These are phyloP conservation scores for Antitrichia curtipendula DNA, from an alignment of 225 moss, liverwort and hornwort species.

Conservation along the genomic window DNA sequence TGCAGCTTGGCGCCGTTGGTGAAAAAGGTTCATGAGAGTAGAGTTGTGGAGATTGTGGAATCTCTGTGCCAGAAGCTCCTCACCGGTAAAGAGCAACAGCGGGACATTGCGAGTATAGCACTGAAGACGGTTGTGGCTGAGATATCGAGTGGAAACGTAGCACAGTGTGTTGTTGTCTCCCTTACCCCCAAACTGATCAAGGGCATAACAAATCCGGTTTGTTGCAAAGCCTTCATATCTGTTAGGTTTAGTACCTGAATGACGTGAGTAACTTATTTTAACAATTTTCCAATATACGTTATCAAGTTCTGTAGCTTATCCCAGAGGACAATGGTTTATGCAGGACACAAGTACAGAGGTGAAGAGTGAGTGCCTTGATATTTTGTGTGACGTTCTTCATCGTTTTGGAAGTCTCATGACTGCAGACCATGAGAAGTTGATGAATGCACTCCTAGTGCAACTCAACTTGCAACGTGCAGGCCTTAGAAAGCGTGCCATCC, in stretches of 20 bases:
- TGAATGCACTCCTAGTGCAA: constrained; percentile 82
- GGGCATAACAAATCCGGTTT: constrained; percentile 87
- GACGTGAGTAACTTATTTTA: background rate
- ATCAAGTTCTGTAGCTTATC: background rate
- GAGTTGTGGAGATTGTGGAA: constrained; percentile 95
- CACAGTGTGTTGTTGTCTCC: constrained; percentile 84
- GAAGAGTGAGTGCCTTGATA: constrained; percentile 97
- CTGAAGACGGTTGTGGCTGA: constrained; percentile 98
- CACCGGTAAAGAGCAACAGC: constrained; percentile 96
- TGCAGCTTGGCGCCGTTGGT: constrained; percentile 96
- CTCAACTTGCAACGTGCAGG: constrained; percentile 98
- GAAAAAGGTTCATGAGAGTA: constrained; percentile 94
- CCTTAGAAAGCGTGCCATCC: constrained; percentile 95
- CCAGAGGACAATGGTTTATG: constrained; percentile 3
- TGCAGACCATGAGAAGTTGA: constrained; percentile 82
- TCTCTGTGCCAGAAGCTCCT: constrained; percentile 75
- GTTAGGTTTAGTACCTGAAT: background rate
- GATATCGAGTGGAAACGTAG: constrained; percentile 86
- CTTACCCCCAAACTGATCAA: constrained; percentile 93
- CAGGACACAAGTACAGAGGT: constrained; percentile 99
- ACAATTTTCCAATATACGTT: background rate
- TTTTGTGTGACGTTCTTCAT: constrained; percentile 93
- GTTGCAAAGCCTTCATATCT: constrained; percentile 11
- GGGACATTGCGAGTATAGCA: constrained; percentile 98
- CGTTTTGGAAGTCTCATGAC: constrained; percentile 95